Evolutionary conservation across 129 eudicot species (phyloP).

Genomic region (Smallanthus sonchifolius): DNA sequence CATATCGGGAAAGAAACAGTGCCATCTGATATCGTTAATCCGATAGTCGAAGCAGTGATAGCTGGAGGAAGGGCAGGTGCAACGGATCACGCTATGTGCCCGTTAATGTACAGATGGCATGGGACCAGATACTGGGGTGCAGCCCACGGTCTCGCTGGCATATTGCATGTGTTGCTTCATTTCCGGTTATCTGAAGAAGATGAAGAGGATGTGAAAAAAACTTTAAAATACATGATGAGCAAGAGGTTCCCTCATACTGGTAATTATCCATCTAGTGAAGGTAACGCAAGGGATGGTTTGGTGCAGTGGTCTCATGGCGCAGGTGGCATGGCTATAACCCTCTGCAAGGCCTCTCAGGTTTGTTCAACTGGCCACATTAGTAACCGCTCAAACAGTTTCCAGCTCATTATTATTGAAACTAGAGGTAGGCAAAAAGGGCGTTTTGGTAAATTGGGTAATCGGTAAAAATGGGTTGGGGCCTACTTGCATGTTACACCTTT

Average conservation of each 20-base stretch:
- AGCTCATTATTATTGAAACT: neutral
- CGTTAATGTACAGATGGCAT: constrained; percentile 88
- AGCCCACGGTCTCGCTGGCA: constrained; percentile 90
- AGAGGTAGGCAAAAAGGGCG: neutral
- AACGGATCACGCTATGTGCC: constrained; percentile 49
- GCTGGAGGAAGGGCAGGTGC: constrained; percentile 92
- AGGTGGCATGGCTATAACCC: constrained; percentile 66
- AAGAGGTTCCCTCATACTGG: constrained; percentile 82
- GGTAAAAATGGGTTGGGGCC: neutral
- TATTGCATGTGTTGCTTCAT: constrained; percentile 76
- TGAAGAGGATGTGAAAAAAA: constrained; percentile 63
- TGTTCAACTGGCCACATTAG: constrained; percentile 6
- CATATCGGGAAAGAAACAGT: constrained; percentile 53
- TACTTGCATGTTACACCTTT: neutral
- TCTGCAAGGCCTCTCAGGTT: constrained; percentile 89
- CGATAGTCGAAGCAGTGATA: constrained; percentile 64
- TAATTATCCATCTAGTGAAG: constrained; percentile 86
- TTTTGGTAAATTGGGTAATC: neutral
- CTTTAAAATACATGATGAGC: constrained; percentile 85
- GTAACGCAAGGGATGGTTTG: constrained; percentile 71
- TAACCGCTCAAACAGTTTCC: neutral
- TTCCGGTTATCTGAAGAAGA: constrained; percentile 56
- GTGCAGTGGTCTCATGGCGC: constrained; percentile 98
- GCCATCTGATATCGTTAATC: constrained; percentile 47
- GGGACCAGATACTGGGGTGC: constrained; percentile 97